Base-by-base conservation (phyloP, 2,329 filamentous ascomycete species). In the Fusarium hostae region DNA sequence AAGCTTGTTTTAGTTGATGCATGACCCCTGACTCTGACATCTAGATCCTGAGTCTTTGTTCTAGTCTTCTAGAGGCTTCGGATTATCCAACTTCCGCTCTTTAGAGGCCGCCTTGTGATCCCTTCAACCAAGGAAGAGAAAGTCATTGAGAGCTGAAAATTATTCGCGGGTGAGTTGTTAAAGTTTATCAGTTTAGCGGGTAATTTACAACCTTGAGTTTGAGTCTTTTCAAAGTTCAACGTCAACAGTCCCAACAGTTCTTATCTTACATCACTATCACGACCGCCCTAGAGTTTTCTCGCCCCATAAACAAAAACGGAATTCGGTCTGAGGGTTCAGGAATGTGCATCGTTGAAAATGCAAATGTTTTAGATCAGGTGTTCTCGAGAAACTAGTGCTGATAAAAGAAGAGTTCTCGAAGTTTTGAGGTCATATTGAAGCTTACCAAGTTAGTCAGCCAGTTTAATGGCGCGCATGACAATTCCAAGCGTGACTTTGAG, bases 1-100 rank as follows among this genome's bases (percentile, higher is more conserved):
- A 59, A 66, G 65, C 69, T 72, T 72, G 70, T 59, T 72, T 72
- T 70, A 66, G 48, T 40, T 16, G 32, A 30, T 60, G 34, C 7
- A 37, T 66, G 65, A 62, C 59, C 65, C 69, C 44, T 72, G 44
- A 39, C 39, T 55, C 26, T 58, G 40, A 15, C 24, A 37, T 51
- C 32, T 52, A 52, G 48, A 39, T 18, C 48, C 32, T 28, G 48
- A 39, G 22, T 52, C 22, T 37, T 9, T 35, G 47, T 22, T n/a
- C 8, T 18, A 12, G 20, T 35, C 30, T 22, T n/a, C 8, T 18
- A 12, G 20, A 24, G 50, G 24, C 28, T 20, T 32, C 48, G 44
- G 48, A 63, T 56, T 56, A 68, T 68, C 22, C 24, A 40, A 13
- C 28, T 22, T 44, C 41, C 48, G 22, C 9, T 6, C 3, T 20